Evolutionary conservation across 2,329 filamentous ascomycete species (phyloP).

Genomic region (Thyridium curvatum): DNA sequence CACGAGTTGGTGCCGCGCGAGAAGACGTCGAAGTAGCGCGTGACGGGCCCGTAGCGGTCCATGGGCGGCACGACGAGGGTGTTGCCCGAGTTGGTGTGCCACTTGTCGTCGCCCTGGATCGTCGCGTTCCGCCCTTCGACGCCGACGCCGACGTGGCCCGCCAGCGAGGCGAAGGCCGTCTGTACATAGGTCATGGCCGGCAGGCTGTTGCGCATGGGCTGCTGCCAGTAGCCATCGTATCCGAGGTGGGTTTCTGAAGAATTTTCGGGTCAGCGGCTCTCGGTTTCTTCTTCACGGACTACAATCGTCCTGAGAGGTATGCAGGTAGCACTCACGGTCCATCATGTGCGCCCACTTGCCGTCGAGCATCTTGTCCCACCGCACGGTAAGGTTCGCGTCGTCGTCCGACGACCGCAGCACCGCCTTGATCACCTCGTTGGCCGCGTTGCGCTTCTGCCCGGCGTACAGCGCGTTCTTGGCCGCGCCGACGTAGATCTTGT

Average conservation of each 20-base stretch:
- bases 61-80: constrained; percentile 48
- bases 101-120: constrained; percentile 61
- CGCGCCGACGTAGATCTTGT: constrained; percentile 44
- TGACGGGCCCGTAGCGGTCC: constrained; percentile 49
- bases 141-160: constrained; percentile 56
- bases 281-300: background rate
- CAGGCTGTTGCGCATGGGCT: constrained; percentile 64
- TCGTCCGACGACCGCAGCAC: constrained; percentile 48
- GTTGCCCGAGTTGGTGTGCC: constrained; percentile 47
- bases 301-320: too few species aligned
- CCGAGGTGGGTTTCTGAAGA: constrained; percentile 43
- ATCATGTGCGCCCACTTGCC: constrained; percentile 61
- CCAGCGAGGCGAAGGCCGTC: constrained; percentile 47
- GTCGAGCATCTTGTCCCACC: constrained; percentile 50
- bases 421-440: constrained; percentile 45
- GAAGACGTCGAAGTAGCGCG: constrained; percentile 59
- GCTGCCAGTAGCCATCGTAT: constrained; percentile 56
- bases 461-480: constrained; percentile 48
- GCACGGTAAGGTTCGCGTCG: constrained; percentile 47
- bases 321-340: constrained; percentile 35
- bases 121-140: constrained; percentile 62
- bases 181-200: constrained; percentile 57
- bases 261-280: constrained; percentile 3
- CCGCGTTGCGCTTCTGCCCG: constrained; percentile 46
- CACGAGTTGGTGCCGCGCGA: constrained; percentile 48